Evolutionary conservation across 106 monocot species (phyloP).

Genomic region (Dendrobium chrysotoxum): DNA sequence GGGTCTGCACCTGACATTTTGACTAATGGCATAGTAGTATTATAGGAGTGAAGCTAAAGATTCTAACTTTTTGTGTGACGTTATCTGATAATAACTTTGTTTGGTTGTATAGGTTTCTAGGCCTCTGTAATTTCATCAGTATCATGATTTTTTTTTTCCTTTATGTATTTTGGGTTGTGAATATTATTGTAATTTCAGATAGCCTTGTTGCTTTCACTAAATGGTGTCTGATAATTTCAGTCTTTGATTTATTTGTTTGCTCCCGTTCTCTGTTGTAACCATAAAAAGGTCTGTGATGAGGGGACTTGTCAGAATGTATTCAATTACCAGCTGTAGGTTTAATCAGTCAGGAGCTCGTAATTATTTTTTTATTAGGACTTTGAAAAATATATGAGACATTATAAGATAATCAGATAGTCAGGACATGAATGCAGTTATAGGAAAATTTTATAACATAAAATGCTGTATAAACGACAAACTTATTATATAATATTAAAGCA

Average conservation of each 20-base stretch:
- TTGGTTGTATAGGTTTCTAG: slow-evolving; percentile 21
- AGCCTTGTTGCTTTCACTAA: background rate
- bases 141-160: slow-evolving; percentile 2
- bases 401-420: too few species aligned
- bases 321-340: too few species aligned
- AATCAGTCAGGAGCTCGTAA: too few species aligned
- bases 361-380: too few species aligned
- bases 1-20: background rate
- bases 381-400: too few species aligned
- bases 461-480: too few species aligned
- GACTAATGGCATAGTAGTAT: background rate
- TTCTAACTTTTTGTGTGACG: background rate
- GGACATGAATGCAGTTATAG: too few species aligned
- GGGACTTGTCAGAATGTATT: too few species aligned
- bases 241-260: background rate
- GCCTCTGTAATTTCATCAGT: background rate
- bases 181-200: slow-evolving; percentile 27
- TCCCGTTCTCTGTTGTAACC: too few species aligned
- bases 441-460: too few species aligned
- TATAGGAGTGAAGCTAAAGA: slow-evolving; percentile 2
- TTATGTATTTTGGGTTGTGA: slow-evolving; percentile 12
- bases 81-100: slow-evolving; percentile 6
- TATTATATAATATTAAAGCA: too few species aligned
- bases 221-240: background rate
- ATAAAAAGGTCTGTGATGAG: too few species aligned